These are phyloP conservation scores for Fusarium sp. DNA, from an alignment of 2,329 filamentous ascomycete species.

Conservation along the genomic window DNA sequence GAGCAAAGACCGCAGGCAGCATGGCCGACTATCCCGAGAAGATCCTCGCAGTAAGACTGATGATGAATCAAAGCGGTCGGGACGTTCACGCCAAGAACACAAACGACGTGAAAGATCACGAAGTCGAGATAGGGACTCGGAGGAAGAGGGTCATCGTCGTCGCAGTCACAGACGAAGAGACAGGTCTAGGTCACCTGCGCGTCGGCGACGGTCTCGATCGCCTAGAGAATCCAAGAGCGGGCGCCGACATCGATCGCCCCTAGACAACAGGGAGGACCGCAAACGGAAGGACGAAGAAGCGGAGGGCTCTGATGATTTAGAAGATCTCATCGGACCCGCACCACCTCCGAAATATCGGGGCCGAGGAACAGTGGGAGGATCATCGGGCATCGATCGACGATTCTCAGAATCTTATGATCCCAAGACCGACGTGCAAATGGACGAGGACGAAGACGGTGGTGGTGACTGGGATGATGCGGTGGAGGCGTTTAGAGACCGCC, in stretches of 20 bases:
- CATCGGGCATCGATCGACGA: slow-evolving; percentile 79
- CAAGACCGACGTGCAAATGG: slow-evolving; percentile 64
- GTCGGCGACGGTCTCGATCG: slow-evolving; percentile 48
- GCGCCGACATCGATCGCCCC: slow-evolving; percentile 50
- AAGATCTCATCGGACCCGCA: slow-evolving; percentile 80
- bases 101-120: slow-evolving; percentile 34
- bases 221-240: slow-evolving; percentile 46
- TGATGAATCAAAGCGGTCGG: slow-evolving; percentile 23
- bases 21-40: slow-evolving; percentile 44
- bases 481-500: slow-evolving; percentile 81
- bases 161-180: slow-evolving; percentile 35
- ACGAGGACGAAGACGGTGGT: slow-evolving; percentile 55
- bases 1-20: slow-evolving; percentile 32
- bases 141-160: slow-evolving; percentile 27
- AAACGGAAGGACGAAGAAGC: slow-evolving; percentile 30
- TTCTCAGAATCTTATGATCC: slow-evolving; percentile 76
- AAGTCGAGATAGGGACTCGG: slow-evolving; percentile 24
- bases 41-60: slow-evolving; percentile 30
- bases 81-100: slow-evolving; percentile 31
- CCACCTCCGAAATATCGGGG: slow-evolving; percentile 69
- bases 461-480: slow-evolving; percentile 84
- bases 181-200: slow-evolving; percentile 45
- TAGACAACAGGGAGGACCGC: slow-evolving; percentile 25
- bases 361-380: slow-evolving; percentile 71
- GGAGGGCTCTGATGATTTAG: slow-evolving; percentile 73